Conservation (phyloP, 768 basidiomycete species). For the Leccinum obscurum region DNA sequence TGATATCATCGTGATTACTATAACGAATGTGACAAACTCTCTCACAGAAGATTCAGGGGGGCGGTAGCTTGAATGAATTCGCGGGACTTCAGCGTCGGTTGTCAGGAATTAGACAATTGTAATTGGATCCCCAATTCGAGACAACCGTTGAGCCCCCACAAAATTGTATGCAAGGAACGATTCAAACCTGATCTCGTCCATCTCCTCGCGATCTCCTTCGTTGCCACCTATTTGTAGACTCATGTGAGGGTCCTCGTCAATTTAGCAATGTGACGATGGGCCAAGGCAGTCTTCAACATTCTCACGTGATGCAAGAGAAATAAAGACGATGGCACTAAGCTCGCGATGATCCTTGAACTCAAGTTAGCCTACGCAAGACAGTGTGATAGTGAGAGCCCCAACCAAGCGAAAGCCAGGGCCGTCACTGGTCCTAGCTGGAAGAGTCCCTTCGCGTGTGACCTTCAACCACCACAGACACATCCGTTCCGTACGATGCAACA, state of each 20-base stretch:
- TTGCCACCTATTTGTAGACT: too few species aligned
- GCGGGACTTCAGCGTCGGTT: background rate
- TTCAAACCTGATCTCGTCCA: background rate
- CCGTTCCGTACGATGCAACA: background rate
- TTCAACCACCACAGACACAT: background rate
- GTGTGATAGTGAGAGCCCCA: too few species aligned
- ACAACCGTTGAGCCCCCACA: background rate
- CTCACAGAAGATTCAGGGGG: background rate
- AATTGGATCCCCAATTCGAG: too few species aligned
- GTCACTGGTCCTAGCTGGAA: background rate
- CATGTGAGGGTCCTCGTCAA: too few species aligned
- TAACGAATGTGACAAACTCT: background rate
- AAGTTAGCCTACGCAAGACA: background rate
- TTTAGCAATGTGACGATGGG: background rate
- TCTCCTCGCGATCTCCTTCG: too few species aligned
- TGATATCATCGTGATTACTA: background rate
- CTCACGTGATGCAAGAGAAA: background rate
- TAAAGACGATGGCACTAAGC: background rate
- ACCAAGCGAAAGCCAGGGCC: constrained; percentile 1
- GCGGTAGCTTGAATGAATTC: background rate
- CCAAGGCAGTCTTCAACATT: background rate
- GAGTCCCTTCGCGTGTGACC: background rate
- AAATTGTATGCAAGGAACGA: background rate
- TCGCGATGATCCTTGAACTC: background rate
- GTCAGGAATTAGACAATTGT: background rate